phyloP scores from a whole-genome alignment of 2,329 filamentous ascomycete species.

The Colletotrichum brevisporum region DNA sequence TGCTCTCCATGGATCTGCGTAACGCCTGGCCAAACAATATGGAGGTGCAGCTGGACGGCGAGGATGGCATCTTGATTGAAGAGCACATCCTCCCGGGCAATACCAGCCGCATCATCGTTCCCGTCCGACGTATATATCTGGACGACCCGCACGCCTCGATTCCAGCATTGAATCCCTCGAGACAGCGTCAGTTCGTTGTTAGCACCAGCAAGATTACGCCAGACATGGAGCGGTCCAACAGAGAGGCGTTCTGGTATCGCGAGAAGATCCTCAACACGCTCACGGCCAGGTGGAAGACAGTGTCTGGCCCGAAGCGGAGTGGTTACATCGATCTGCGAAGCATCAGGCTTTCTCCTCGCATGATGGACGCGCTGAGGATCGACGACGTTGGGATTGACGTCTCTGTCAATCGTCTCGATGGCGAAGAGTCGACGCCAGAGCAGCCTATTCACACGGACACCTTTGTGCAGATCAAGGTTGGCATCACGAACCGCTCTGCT shows the following conservation, averaged over 20 bases:
- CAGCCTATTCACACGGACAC: conserved; percentile 64
- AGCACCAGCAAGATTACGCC: conserved; percentile 84
- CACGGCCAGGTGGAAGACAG: conserved; percentile 78
- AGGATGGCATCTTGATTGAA: conserved; percentile 63
- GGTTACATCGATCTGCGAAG: conserved; percentile 84
- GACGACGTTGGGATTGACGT: conserved; percentile 82
- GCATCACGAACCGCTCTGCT: conserved; percentile 79
- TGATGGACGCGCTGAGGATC: conserved; percentile 86
- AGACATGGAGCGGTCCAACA: conserved; percentile 81
- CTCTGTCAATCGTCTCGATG: conserved; percentile 58
- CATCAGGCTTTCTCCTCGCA: conserved; percentile 79
- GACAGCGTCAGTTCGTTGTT: conserved; percentile 94
- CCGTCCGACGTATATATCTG: conserved; percentile 81
- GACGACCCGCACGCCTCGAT: conserved; percentile 83
- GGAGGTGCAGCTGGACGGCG: conserved; percentile 72
- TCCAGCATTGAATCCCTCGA: conserved; percentile 83
- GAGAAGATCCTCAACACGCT: conserved; percentile 82
- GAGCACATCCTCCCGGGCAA: conserved; percentile 76
- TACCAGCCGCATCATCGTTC: conserved; percentile 81
- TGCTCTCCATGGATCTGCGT: conserved; percentile 85
- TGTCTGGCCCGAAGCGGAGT: conserved; percentile 63
- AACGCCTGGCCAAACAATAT: conserved; percentile 92
- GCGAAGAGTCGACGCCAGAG: conserved; percentile 30
- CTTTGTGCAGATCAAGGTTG: conserved; percentile 79
- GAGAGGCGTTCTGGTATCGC: conserved; percentile 93